Base-by-base conservation (phyloP, 345 rosid species). In the Gossypium bickii region DNA sequence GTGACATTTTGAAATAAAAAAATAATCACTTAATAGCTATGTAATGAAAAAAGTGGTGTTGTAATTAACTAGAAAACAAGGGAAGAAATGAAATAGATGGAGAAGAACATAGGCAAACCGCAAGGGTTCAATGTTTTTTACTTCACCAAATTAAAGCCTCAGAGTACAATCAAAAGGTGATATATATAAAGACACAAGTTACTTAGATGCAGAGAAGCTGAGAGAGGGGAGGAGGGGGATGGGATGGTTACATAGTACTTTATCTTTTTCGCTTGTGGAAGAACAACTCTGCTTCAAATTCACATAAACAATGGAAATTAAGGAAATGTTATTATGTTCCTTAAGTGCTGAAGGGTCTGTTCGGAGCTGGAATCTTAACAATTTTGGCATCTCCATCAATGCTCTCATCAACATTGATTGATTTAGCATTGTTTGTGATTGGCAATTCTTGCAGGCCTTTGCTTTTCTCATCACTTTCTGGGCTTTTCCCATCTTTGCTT, bases 381-480 rank as follows among this genome's bases (percentile, higher is more conserved):
- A 1, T 62, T 10, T 70, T 27, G 73, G 7, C 3, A 52, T 16
- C 4, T 57, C 61, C 61, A 22, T 57, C 61, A 53, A 70, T 34
- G 71, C 44, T 67, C 57, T 48, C 34, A 4, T 34, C 83, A 70
- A 64, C 71, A 51, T 67, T 75, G 11, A 11, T 47, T 65, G 82
- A 43, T 74, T 65, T 57, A 9, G 25, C 52, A 0, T 43, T 62
- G 18, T 74, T 80, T 4, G 83, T 83, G 72, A 89, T 76, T 0
- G 97, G 97, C 57, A 93, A 77, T 76, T 89, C 93, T 16, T 74
- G 82, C 55, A 64, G 41, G n/a, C 2, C 48, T 12, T 74, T 87
- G 12, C 34, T 57, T 68, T 85, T 84, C 52, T 83, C 85, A 25
- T 81, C 79, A 1, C 60, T 55, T 24, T 68, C 38, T 5, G 82